Percentiles rank a stretch among this genome's conserved stretches.
Conservation (phyloP, 2,329 filamentous ascomycete genomes). For the Exophiala dermatitidis region DNA sequence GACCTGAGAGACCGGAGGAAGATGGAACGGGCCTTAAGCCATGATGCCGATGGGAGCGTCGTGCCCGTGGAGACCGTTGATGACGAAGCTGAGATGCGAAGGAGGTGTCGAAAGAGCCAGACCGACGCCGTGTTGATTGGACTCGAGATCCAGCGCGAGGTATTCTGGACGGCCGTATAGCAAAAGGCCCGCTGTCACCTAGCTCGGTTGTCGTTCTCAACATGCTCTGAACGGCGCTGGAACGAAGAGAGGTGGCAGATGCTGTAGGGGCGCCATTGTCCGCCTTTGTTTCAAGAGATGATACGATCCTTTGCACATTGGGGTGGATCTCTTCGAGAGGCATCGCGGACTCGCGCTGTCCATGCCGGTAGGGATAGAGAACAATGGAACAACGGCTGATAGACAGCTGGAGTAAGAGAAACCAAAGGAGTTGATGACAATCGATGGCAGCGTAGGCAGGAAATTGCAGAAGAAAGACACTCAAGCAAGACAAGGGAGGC, state of each 20-base stretch:
- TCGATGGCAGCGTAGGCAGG: neutral
- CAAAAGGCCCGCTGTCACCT: conserved; percentile 57
- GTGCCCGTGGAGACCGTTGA: conserved; percentile 7
- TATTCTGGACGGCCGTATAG: conserved; percentile 42
- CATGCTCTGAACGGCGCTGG: conserved; percentile 56
- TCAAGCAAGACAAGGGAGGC: neutral
- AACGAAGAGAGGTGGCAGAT: conserved; percentile 26
- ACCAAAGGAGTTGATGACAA: neutral
- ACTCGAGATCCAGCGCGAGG: conserved; percentile 31
- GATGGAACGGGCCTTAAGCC: conserved; percentile 18
- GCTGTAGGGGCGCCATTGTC: conserved; percentile 1
- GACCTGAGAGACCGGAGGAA: conserved; percentile 20
- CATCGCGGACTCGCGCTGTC: conserved; percentile 14
- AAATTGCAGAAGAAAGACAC: neutral
- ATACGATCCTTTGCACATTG: conserved; percentile 17
- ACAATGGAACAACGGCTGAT: neutral
- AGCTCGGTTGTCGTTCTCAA: conserved; percentile 60
- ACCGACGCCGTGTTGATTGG: conserved; percentile 16
- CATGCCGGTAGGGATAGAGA: neutral
- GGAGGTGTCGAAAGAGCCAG: conserved; percentile 22
- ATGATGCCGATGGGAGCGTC: conserved; percentile 14
- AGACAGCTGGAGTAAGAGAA: neutral
- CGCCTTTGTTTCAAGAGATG: conserved; percentile 6
- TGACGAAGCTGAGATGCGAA: conserved; percentile 16
- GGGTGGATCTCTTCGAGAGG: conserved; percentile 21